Evolutionary conservation across 352 stramenopile genomes (phyloP).

Genomic region (Pythium biforme): DNA sequence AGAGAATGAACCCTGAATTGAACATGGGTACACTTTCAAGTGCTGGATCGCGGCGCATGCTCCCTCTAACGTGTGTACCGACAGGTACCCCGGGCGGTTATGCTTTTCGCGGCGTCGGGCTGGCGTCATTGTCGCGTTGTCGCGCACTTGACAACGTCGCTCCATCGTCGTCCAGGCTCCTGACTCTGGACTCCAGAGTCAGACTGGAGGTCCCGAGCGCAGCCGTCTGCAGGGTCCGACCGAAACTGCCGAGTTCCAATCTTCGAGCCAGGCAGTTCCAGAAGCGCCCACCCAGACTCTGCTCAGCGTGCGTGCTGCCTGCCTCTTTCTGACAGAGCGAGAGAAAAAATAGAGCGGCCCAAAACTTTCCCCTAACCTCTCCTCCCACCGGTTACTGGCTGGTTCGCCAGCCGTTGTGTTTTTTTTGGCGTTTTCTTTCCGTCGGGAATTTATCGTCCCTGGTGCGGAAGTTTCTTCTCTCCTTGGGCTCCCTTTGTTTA

Average conservation of each 20-base stretch:
- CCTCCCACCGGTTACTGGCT: constrained; percentile 10
- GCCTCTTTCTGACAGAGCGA: background rate
- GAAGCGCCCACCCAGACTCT: background rate
- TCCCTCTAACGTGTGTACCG: background rate
- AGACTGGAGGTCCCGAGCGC: too few species aligned
- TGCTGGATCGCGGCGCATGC: background rate
- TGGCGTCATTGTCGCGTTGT: constrained; percentile 18
- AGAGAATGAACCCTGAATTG: background rate
- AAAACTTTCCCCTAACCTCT: constrained; percentile 8
- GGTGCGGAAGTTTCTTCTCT: constrained; percentile 9
- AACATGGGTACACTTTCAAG: constrained; percentile 1
- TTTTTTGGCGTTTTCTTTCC: background rate
- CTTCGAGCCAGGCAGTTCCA: background rate
- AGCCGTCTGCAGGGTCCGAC: constrained; percentile 1
- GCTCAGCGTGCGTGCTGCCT: too few species aligned
- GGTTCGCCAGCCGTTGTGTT: background rate
- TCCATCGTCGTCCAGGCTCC: background rate
- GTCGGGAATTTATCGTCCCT: constrained; percentile 4
- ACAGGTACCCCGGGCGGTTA: background rate
- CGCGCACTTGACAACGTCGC: constrained; percentile 2
- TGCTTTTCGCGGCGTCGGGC: background rate
- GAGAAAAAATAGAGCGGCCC: constrained; percentile 8
- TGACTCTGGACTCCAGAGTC: too few species aligned
- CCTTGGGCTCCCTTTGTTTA: background rate
- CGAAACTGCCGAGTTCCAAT: constrained; percentile 16